These are phyloP conservation scores for Apiospora kogelbergensis DNA, from an alignment of 2,329 filamentous ascomycete genomes.

Conservation along the genomic window DNA sequence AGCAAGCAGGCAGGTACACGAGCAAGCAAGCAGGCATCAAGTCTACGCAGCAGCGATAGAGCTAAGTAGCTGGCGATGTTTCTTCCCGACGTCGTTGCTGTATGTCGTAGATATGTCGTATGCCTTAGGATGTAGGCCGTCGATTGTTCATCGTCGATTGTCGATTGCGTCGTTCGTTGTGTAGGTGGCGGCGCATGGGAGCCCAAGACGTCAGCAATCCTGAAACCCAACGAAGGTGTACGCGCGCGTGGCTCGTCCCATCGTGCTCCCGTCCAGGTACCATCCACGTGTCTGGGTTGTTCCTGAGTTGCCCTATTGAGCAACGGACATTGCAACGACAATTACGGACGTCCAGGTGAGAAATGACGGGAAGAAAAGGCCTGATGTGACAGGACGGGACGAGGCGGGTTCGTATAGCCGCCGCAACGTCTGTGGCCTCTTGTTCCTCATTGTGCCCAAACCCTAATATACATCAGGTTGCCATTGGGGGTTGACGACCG, in stretches of 20 bases:
- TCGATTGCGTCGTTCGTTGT: background rate
- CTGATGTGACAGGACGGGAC: background rate
- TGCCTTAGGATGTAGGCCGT: background rate
- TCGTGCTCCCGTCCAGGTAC: background rate
- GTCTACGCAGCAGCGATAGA: background rate
- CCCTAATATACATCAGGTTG: background rate
- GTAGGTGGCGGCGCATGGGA: background rate
- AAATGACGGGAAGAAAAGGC: background rate
- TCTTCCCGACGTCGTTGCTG: background rate
- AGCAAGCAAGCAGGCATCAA: background rate
- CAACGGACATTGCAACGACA: background rate
- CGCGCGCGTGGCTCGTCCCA: background rate
- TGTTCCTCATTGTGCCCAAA: background rate
- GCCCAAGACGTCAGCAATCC: background rate
- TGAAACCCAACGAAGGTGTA: background rate
- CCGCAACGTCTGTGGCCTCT: background rate
- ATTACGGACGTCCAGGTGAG: background rate
- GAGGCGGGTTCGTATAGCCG: background rate
- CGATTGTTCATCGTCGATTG: too few species aligned
- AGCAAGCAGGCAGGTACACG: background rate
- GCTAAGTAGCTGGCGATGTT: background rate
- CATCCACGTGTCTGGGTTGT: slow-evolving; percentile 1
- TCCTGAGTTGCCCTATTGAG: background rate
- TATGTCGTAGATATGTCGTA: background rate
- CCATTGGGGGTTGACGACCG: background rate